Conservation (phyloP, 2,329 filamentous ascomycete genomes). For the Chrysoporthe deuterocubensis region DNA sequence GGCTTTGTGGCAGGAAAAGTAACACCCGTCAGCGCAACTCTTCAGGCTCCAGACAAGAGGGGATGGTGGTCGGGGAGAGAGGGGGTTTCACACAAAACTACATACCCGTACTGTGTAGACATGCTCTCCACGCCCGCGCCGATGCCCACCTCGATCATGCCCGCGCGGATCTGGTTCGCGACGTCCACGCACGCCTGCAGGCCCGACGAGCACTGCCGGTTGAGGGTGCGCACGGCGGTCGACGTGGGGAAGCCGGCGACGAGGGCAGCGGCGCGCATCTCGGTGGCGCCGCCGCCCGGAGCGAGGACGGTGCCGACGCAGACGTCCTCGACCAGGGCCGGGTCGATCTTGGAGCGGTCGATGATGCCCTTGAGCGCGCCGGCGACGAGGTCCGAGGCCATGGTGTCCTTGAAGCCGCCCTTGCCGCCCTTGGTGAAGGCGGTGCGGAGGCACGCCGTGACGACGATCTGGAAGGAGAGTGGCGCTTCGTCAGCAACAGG, state of each 20-base stretch:
- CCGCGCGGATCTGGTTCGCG: constrained; percentile 85
- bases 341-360: constrained; percentile 86
- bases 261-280: constrained; percentile 90
- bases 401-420: constrained; percentile 94
- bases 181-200: constrained; percentile 93
- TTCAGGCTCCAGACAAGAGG: neutral
- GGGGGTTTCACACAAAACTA: constrained; percentile 20
- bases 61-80: neutral
- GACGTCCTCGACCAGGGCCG: constrained; percentile 86
- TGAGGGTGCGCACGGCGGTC: constrained; percentile 84
- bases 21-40: neutral
- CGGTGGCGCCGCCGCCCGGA: constrained; percentile 91
- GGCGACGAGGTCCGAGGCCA: constrained; percentile 81
- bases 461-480: constrained; percentile 66
- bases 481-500: neutral
- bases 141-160: constrained; percentile 94
- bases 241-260: constrained; percentile 88
- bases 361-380: constrained; percentile 83
- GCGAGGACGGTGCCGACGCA: constrained; percentile 89
- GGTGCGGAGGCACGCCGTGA: constrained; percentile 90
- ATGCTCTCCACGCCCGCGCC: constrained; percentile 97
- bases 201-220: constrained; percentile 92
- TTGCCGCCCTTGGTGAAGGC: constrained; percentile 92
- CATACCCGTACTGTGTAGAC: constrained; percentile 86
- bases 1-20: constrained; percentile 49